phyloP scores from a whole-genome alignment of 2,329 filamentous ascomycete genomes.

The Talaromyces sp. region DNA sequence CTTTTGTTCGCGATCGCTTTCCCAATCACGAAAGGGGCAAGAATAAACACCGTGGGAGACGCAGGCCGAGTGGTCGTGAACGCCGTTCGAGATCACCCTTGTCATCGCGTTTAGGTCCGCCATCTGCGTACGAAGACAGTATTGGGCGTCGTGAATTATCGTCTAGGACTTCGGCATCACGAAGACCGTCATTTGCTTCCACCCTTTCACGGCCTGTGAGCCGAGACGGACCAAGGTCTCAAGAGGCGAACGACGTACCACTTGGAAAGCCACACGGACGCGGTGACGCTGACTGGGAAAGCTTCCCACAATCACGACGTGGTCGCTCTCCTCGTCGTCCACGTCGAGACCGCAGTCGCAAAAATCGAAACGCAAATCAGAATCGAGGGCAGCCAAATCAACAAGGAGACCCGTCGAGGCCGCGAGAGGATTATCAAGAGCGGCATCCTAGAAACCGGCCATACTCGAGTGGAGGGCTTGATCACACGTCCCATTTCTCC shows the following conservation, averaged over 20 bases:
- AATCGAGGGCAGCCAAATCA: constrained; percentile 37
- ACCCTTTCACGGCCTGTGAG: constrained; percentile 19
- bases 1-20: constrained; percentile 37
- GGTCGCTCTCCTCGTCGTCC: constrained; percentile 38
- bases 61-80: constrained; percentile 34
- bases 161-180: constrained; percentile 21
- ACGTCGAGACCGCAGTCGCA: constrained; percentile 26
- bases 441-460: constrained; percentile 26
- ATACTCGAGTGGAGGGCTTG: constrained; percentile 31
- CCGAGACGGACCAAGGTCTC: constrained; percentile 23
- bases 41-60: constrained; percentile 25
- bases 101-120: constrained; percentile 31
- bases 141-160: constrained; percentile 31
- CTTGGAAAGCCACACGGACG: constrained; percentile 28
- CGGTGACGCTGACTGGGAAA: constrained; percentile 32
- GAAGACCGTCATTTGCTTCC: constrained; percentile 23
- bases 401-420: constrained; percentile 33
- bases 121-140: constrained; percentile 25
- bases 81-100: constrained; percentile 42
- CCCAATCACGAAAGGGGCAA: constrained; percentile 25
- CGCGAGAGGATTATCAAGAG: constrained; percentile 29
- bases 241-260: constrained; percentile 20
- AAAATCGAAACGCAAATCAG: constrained; percentile 29
- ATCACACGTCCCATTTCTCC: neutral
- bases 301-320: constrained; percentile 38